These are phyloP conservation scores for Agaricales sp. DNA, from an alignment of 1,284 basidiomycete species.

Conservation along the genomic window DNA sequence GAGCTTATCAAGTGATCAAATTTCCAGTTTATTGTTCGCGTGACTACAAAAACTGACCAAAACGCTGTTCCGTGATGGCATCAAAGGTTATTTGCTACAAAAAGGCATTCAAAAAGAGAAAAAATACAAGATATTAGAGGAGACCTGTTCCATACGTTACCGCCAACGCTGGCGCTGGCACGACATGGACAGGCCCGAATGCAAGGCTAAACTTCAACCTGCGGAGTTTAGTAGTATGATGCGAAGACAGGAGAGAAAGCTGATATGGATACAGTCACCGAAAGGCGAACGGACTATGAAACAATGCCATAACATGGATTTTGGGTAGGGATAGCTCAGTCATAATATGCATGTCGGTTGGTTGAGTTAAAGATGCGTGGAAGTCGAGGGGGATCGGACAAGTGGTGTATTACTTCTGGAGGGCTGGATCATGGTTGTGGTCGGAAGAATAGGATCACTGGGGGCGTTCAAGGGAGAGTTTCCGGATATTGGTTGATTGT, in stretches of 20 bases:
- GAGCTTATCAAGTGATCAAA: not conserved
- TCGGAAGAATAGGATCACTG: not conserved
- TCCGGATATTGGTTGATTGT: constrained; percentile 47
- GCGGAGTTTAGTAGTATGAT: not conserved
- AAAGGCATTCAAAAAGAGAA: not conserved
- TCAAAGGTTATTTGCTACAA: not conserved
- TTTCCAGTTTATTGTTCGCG: not conserved
- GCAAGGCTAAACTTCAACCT: not conserved
- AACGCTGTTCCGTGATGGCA: not conserved
- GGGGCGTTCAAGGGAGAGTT: not conserved
- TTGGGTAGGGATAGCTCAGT: too few relatives aligned
- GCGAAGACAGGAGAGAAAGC: not conserved
- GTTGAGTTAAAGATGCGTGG: not conserved
- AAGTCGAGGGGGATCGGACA: not conserved
- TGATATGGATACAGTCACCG: not conserved
- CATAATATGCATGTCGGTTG: too few relatives aligned
- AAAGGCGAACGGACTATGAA: too few relatives aligned
- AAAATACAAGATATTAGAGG: not conserved
- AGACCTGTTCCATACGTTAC: not conserved
- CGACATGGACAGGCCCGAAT: too few relatives aligned
- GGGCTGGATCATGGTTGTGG: not conserved
- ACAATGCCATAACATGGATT: too few relatives aligned
- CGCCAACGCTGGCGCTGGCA: too few relatives aligned
- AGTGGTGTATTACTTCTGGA: not conserved
- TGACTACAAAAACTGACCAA: not conserved